These are phyloP conservation scores for Salix exigua DNA, from an alignment of 345 rosid species.

Conservation along the genomic window DNA sequence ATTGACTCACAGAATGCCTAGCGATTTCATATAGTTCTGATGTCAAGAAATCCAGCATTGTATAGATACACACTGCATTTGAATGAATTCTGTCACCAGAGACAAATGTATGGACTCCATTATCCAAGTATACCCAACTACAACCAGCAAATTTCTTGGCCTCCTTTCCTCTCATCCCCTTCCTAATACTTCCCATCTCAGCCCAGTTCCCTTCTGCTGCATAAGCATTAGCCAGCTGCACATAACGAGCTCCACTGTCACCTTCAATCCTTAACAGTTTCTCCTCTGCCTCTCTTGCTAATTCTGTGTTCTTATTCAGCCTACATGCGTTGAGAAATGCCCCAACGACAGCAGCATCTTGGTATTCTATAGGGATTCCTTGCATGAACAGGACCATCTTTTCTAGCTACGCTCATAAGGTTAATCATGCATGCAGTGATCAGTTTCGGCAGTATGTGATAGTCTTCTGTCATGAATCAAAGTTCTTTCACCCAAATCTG, in stretches of 20 bases:
- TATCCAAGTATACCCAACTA: conserved; percentile 59
- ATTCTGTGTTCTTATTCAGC: conserved; percentile 48
- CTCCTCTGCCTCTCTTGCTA: conserved; percentile 61
- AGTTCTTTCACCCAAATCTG: conserved; percentile 55
- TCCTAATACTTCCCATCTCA: conserved; percentile 64
- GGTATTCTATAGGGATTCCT: conserved; percentile 38
- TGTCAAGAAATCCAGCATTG: conserved; percentile 40
- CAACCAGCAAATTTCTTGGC: conserved; percentile 60
- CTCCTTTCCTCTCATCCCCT: conserved; percentile 65
- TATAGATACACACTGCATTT: conserved; percentile 45
- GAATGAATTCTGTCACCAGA: conserved; percentile 50
- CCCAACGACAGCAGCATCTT: conserved; percentile 54
- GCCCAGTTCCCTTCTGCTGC: conserved; percentile 66
- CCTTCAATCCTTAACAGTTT: conserved; percentile 45
- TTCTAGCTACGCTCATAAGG: conserved; percentile 58
- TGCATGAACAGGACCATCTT: conserved; percentile 50
- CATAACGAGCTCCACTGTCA: conserved; percentile 60
- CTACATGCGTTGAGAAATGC: conserved; percentile 71
- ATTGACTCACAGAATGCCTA: conserved; percentile 4
- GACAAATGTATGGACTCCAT: conserved; percentile 48
- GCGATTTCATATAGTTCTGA: conserved; percentile 32
- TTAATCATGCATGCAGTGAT: conserved; percentile 84
- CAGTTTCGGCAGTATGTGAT: conserved; percentile 50
- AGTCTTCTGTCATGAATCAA: conserved; percentile 57
- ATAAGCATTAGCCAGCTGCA: conserved; percentile 77